Base-by-base conservation (phyloP, 1,284 basidiomycete species). In the Cutaneotrichosporon cavernicola region DNA sequence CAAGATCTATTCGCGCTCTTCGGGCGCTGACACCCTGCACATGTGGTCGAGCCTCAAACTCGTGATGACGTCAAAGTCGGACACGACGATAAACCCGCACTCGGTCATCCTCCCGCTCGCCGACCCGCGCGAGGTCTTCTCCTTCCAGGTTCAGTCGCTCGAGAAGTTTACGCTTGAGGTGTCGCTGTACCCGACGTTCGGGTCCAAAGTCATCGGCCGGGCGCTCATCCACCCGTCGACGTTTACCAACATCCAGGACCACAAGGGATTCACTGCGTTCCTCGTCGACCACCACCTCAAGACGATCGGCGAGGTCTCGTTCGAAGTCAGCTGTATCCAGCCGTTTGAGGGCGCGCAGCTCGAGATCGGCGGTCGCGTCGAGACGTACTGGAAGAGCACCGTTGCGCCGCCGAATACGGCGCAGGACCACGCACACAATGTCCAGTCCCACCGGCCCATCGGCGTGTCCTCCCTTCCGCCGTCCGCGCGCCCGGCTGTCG, bases 341-440 rank as follows among this genome's bases (percentile, higher is more conserved):
- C 91, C 94, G 3, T 99, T 98, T 79, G 88, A 90, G 68, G 92
- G 91, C 10, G 92, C 95, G 52, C 93, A 92, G 69, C 85, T 99
- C n/a, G 92, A 96, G 81, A 90, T 98, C 65, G 95, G 94, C 31
- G 96, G 97, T 11, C 88, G 92, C 56, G 86, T 97, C 22, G 93
- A 97, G 81, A 97, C 94, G 0, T 97, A 97, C 79, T 97, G 94
- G 94, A 97, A 96, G 81, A 93, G 92, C 14, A 87, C 90, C 63
- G 86, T 89, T 26, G 84, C 87, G 53, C 85, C 87, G 1, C 79
- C 82, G 6, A 81, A 82, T 32, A 69, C 78, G 10, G 70, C 71
- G 0, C 81, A 82, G 67, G 81, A 82, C 64, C 81, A 82, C 67
- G 81, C 80, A 1, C 81, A 80, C 67, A 75, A 77, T 59, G 74